Base-by-base conservation (phyloP, 2,329 filamentous ascomycete genomes). In the Claviceps fusiformis region DNA sequence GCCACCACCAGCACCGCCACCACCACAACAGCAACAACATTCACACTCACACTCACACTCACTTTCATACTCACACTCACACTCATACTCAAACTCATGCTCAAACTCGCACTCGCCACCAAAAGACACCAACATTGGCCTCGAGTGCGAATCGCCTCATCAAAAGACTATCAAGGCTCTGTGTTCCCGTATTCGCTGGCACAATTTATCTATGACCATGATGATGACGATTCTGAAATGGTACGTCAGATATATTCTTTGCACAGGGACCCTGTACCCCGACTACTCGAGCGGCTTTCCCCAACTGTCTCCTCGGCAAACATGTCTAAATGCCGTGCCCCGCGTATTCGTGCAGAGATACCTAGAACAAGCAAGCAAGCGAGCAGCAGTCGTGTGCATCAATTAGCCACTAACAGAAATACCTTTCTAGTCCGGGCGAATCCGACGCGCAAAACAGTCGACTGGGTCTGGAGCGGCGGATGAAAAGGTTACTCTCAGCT, bases 161-260 rank as follows among this genome's bases (percentile, higher is more conserved):
- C 62, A 63, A 53, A 64, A 65, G 59, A 58, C 59, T 35, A 60
- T 68, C 33, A 62, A 57, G 31, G 60, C 62, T 6, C 59, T 71
- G 5, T 69, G 64, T 50, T 63, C 66, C 2, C 62, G 69, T 6
- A 64, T 71, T 9, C 64, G 66, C 35, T 71, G 67, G 67, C 68
- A 70, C 60, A 69, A 67, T 50, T 59, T 71, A 24, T 70, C 68
- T n/a, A 68, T 70, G 60, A 68, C 66, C 17, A 67, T 70, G 64
- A 69, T 71, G 63, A 69, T 68, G 62, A 71, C 68, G 5, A 67
- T 71, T 46, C 59, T 71, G 24, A 70, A 71, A 59, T 71, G 69
- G 68, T 70, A 61, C 60, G 64, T 59, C 35, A 37, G 19, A 35
- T 33, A 33, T 50, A n/a, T n/a, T n/a, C 27, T 50, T 33, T 54